These are phyloP conservation scores for Solanum clarkiae DNA, from an alignment of 257 asterid genomes.

Conservation along the genomic window DNA sequence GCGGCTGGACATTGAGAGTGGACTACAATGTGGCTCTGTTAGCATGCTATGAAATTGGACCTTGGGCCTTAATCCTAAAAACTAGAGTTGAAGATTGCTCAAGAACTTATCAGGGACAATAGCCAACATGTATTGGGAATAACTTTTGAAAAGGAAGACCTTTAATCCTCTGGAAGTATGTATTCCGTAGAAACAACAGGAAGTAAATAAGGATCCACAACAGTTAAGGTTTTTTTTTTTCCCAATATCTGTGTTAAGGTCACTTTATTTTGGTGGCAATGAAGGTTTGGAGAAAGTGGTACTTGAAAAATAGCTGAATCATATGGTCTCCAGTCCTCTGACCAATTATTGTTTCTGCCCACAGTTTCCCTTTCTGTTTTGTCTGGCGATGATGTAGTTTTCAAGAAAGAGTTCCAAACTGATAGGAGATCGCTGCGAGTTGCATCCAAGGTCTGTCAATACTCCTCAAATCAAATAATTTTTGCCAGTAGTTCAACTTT, in stretches of 20 bases:
- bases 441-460: constrained; percentile 22
- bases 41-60: not conserved
- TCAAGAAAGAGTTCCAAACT: constrained; percentile 22
- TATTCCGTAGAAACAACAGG: not conserved
- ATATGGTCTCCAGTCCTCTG: not conserved
- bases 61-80: not conserved
- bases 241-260: not conserved
- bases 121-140: not conserved
- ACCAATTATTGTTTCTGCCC: not conserved
- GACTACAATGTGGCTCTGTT: not conserved
- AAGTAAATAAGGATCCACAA: not conserved
- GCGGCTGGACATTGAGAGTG: not conserved
- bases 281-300: not conserved
- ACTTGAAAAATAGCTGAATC: not conserved
- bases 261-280: not conserved
- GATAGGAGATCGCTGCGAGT: constrained; percentile 37
- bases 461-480: not conserved
- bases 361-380: constrained; percentile 36
- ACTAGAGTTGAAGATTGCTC: not conserved
- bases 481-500: not conserved
- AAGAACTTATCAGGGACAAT: not conserved
- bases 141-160: not conserved
- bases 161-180: not conserved
- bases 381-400: constrained; percentile 8
- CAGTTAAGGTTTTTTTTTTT: not conserved